A percentile compares a stretch with the other conserved stretches of the same genome.
These are phyloP conservation scores for Euphorbia tirucalli DNA, from an alignment of 345 rosid species.

Conservation along the genomic window DNA sequence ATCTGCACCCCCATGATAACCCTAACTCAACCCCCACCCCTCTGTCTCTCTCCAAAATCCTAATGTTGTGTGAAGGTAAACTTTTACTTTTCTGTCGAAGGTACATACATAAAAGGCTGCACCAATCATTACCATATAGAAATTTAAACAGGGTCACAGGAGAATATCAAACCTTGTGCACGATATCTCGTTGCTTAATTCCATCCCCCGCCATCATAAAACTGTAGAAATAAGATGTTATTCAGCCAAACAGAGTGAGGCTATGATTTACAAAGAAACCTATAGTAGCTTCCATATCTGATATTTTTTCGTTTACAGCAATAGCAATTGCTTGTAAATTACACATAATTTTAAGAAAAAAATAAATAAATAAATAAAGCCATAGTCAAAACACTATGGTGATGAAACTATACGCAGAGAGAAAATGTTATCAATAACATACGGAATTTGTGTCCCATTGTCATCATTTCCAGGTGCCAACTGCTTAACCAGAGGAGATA, in stretches of 20 bases:
- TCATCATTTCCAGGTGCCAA: constrained; percentile 65
- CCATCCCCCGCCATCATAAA: constrained; percentile 94
- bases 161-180: constrained; percentile 51
- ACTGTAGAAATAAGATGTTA: constrained; percentile 34
- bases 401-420: constrained; percentile 5
- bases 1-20: background rate
- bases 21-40: no score
- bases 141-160: background rate
- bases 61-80: background rate
- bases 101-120: no score
- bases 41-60: background rate
- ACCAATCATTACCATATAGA: background rate
- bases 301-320: background rate
- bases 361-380: background rate
- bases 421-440: constrained; percentile 28
- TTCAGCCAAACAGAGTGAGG: constrained; percentile 4
- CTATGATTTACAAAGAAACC: background rate
- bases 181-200: constrained; percentile 47
- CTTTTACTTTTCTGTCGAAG: background rate
- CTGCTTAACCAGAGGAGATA: constrained; percentile 75
- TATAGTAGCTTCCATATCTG: background rate
- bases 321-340: background rate
- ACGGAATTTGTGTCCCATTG: constrained; percentile 75
- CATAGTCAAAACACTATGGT: background rate
- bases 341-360: background rate